phyloP scores from a whole-genome alignment of 129 eudicot genomes.

The Ambrosia trifida region DNA sequence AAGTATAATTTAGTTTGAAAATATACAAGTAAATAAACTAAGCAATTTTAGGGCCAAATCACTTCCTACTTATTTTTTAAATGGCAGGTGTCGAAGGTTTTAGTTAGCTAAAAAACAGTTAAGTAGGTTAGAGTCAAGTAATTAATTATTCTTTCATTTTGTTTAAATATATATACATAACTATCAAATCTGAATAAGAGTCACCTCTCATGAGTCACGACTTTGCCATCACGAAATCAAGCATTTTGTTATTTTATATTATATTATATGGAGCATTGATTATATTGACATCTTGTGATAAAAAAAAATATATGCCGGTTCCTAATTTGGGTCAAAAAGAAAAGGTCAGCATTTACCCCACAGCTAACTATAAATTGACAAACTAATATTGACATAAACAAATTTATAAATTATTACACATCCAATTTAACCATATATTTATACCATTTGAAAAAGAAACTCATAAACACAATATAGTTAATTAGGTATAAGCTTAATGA shows the following conservation, averaged over 20 bases:
- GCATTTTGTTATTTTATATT: neutral
- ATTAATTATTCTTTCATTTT: neutral
- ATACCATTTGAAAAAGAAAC: too few relatives aligned
- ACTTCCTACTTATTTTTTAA: neutral
- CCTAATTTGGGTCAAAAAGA: neutral
- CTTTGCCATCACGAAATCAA: neutral
- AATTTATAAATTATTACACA: neutral
- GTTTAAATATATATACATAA: neutral
- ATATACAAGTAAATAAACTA: neutral
- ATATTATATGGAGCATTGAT: neutral
- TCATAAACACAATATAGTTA: too few relatives aligned
- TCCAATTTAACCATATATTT: too few relatives aligned
- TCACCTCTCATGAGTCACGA: slow-evolving; percentile 2
- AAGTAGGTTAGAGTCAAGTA: neutral
- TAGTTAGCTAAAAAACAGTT: neutral
- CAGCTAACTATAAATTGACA: slow-evolving; percentile 23
- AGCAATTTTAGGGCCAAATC: neutral
- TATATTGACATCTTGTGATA: neutral
- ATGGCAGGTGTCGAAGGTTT: neutral
- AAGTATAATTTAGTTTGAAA: too few relatives aligned
- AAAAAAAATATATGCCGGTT: neutral
- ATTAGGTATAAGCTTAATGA: too few relatives aligned
- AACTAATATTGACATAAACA: neutral
- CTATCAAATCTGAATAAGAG: neutral
- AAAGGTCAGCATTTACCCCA: slow-evolving; percentile 13